phyloP scores from a whole-genome alignment of 495 filamentous ascomycete species.

The Neurospora tetraspora region DNA sequence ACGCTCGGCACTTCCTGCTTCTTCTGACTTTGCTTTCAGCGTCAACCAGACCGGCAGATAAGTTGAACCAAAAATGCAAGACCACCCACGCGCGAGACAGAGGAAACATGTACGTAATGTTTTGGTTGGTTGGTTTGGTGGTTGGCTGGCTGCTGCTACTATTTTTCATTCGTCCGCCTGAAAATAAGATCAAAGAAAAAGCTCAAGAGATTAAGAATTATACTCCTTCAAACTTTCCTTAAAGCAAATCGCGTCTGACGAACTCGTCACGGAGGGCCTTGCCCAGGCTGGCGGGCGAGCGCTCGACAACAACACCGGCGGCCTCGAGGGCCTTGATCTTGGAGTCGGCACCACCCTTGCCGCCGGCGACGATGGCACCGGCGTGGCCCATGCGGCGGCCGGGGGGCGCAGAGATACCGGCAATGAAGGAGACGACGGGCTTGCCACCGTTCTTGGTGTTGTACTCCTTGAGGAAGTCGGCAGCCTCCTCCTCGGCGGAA shows the following conservation, averaged over 20 bases:
- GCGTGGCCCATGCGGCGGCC: constrained; percentile 98
- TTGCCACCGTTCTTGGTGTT: constrained; percentile 77
- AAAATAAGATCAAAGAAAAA: constrained; percentile 4
- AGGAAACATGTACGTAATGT: background rate
- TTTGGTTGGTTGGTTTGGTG: background rate
- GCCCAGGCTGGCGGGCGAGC: constrained; percentile 82
- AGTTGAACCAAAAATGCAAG: background rate
- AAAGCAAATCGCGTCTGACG: constrained; percentile 90
- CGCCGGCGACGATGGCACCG: constrained; percentile 92
- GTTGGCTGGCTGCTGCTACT: background rate
- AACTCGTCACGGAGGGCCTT: constrained; percentile 92
- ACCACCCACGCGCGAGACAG: background rate
- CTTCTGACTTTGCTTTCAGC: background rate
- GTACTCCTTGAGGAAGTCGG: constrained; percentile 81
- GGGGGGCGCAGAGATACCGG: constrained; percentile 92
- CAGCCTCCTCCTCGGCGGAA: constrained; percentile 93
- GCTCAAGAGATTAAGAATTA: constrained; percentile 10
- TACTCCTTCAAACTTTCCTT: constrained; percentile 13
- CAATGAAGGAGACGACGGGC: constrained; percentile 96
- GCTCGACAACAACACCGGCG: constrained; percentile 92
- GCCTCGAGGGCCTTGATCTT: constrained; percentile 92
- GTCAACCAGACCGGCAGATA: background rate
- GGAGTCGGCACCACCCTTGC: constrained; percentile 93
- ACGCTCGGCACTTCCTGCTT: background rate
- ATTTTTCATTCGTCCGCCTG: background rate